These are phyloP conservation scores for Coniochaeta hoffmannii DNA, from an alignment of 2,329 filamentous ascomycete genomes.

Conservation along the genomic window DNA sequence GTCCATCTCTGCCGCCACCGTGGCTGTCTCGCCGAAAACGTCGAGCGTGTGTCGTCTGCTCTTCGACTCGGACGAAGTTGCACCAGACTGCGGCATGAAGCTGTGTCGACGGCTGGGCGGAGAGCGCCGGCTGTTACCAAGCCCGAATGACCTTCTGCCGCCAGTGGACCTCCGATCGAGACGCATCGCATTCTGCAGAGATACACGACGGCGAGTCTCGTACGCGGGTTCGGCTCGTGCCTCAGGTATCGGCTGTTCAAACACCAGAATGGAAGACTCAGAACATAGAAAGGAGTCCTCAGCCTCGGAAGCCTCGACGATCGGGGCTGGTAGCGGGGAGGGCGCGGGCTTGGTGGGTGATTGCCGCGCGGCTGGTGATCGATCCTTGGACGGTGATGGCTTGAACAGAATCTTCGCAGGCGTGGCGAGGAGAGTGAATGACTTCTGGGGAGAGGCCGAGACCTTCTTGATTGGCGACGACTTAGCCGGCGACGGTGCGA, in stretches of 20 bases:
- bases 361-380: conserved; percentile 11
- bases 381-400: conserved; percentile 7
- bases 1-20: not conserved
- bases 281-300: not conserved
- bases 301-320: not conserved
- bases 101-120: conserved; percentile 20
- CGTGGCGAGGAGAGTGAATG: conserved; percentile 19
- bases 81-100: conserved; percentile 6
- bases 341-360: not conserved
- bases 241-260: conserved; percentile 18
- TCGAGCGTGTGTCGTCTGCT: conserved; percentile 15
- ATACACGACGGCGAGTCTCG: conserved; percentile 20
- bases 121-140: conserved; percentile 6
- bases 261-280: conserved; percentile 15
- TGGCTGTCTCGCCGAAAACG: conserved; percentile 4
- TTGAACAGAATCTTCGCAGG: conserved; percentile 15
- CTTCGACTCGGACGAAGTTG: not conserved
- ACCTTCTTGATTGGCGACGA: conserved; percentile 17
- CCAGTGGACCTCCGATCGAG: conserved; percentile 16
- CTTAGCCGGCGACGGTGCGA: conserved; percentile 11
- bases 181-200: conserved; percentile 19
- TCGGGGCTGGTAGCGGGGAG: not conserved
- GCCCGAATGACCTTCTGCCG: conserved; percentile 7
- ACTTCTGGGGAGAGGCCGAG: conserved; percentile 13
- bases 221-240: conserved; percentile 15